Conservation (phyloP, 805 yeast genomes). For the Candida mattraensis region DNA sequence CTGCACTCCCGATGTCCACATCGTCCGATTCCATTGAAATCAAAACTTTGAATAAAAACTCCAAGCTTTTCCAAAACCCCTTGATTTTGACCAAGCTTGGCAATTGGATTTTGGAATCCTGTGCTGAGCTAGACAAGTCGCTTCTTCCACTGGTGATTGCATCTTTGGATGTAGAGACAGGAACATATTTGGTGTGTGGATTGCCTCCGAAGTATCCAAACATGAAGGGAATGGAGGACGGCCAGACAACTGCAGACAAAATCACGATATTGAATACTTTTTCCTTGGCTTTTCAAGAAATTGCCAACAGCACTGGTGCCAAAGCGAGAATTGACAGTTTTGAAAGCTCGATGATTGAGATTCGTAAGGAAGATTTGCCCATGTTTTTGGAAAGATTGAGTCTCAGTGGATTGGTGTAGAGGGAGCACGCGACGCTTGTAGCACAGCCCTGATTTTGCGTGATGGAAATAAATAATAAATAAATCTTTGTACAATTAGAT, state of each 20-base stretch:
- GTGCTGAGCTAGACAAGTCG: slow-evolving; percentile 72
- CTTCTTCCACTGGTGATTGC: slow-evolving; percentile 85
- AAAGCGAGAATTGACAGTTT: slow-evolving; percentile 90
- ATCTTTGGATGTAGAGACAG: slow-evolving; percentile 66
- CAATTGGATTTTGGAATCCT: slow-evolving; percentile 86
- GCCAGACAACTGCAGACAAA: slow-evolving; percentile 33
- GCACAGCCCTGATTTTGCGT: no score
- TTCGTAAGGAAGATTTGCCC: slow-evolving; percentile 80
- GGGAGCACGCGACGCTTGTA: no score
- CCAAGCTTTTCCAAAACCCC: slow-evolving; percentile 79
- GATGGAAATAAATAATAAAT: no score
- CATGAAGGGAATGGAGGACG: slow-evolving; percentile 33
- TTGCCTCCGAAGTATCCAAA: slow-evolving; percentile 78
- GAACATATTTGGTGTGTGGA: slow-evolving; percentile 86
- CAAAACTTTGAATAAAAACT: slow-evolving; percentile 53
- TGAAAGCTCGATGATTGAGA: slow-evolving; percentile 90
- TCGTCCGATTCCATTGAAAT: slow-evolving; percentile 33
- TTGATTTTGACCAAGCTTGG: slow-evolving; percentile 81
- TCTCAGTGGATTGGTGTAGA: slow-evolving; percentile 57
- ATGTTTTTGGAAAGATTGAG: slow-evolving; percentile 86
- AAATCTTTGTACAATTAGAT: no score
- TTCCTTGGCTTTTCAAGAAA: slow-evolving; percentile 87
- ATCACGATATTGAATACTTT: slow-evolving; percentile 71
- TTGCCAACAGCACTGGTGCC: slow-evolving; percentile 82
- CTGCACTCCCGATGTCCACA: slow-evolving; percentile 13